Percentiles rank a stretch among this genome's conserved stretches.
Conservation (phyloP, 805 yeast genomes). For the Sugiyamaella boreocaroliniensis region DNA sequence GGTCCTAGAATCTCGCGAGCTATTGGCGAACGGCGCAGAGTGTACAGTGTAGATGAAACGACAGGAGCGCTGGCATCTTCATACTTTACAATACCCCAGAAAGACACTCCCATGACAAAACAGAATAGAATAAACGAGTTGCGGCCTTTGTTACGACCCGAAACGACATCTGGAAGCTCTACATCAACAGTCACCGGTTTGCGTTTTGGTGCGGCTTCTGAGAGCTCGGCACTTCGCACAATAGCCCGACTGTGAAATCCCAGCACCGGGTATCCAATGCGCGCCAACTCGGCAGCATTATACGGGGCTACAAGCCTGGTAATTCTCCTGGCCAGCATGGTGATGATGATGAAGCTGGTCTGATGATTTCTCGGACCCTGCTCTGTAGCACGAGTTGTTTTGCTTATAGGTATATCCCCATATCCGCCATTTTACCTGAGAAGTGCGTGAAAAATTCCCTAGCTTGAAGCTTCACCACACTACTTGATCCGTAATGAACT, state of each 20-base stretch:
- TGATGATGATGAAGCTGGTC: neutral
- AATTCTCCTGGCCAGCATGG: neutral
- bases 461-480: neutral
- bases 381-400: neutral
- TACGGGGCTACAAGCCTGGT: neutral
- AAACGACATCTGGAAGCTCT: constrained; percentile 56
- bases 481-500: neutral
- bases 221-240: neutral
- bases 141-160: constrained; percentile 46
- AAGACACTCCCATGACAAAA: constrained; percentile 46
- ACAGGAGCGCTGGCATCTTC: constrained; percentile 89
- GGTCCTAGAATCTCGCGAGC: constrained; percentile 65
- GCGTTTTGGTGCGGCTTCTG: neutral
- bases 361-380: neutral
- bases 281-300: neutral
- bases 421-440: neutral
- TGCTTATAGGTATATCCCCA: neutral
- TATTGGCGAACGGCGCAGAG: constrained; percentile 64
- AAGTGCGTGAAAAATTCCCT: neutral
- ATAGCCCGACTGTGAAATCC: neutral
- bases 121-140: constrained; percentile 51
- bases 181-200: constrained; percentile 54
- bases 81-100: constrained; percentile 76
- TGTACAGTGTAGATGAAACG: constrained; percentile 78
- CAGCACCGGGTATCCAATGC: neutral